A percentile compares a stretch with the other conserved stretches of the same genome.
phyloP scores from a whole-genome alignment of 495 filamentous ascomycete species.

The Neurospora sp. region DNA sequence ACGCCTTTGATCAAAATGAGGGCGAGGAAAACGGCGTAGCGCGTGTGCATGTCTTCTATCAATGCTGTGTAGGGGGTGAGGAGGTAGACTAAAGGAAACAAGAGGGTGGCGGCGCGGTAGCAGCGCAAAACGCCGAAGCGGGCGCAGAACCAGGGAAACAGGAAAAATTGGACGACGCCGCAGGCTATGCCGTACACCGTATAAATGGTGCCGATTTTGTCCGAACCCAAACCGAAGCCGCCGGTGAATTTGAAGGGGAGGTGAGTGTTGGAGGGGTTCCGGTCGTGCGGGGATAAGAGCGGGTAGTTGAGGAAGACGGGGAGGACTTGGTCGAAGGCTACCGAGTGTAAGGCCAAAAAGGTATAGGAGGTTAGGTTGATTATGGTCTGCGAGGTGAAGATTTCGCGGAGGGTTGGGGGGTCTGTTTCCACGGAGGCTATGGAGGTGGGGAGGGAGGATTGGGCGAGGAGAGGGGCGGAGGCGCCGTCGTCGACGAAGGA shows the following conservation, averaged over 20 bases:
- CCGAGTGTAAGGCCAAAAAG: conserved; percentile 62
- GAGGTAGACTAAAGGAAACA: conserved; percentile 66
- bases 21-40: conserved; percentile 37
- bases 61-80: conserved; percentile 64
- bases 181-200: conserved; percentile 63
- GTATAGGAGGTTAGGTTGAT: conserved; percentile 70
- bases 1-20: conserved; percentile 61
- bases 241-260: conserved; percentile 71
- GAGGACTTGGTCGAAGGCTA: conserved; percentile 72
- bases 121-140: conserved; percentile 62
- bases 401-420: conserved; percentile 49
- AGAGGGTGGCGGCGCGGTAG: conserved; percentile 45
- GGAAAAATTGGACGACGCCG: conserved; percentile 66
- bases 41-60: conserved; percentile 31
- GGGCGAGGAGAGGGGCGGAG: conserved; percentile 35
- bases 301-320: conserved; percentile 77
- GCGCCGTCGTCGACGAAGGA: conserved; percentile 36
- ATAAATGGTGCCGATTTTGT: conserved; percentile 67
- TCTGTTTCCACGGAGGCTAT: not conserved
- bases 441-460: conserved; percentile 4
- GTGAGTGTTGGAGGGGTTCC: conserved; percentile 39
- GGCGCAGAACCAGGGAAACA: conserved; percentile 62
- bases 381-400: conserved; percentile 64
- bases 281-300: conserved; percentile 24
- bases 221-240: conserved; percentile 63